These are phyloP conservation scores for Talaromyces sp. DNA, from an alignment of 2,329 filamentous ascomycete genomes.

Conservation along the genomic window DNA sequence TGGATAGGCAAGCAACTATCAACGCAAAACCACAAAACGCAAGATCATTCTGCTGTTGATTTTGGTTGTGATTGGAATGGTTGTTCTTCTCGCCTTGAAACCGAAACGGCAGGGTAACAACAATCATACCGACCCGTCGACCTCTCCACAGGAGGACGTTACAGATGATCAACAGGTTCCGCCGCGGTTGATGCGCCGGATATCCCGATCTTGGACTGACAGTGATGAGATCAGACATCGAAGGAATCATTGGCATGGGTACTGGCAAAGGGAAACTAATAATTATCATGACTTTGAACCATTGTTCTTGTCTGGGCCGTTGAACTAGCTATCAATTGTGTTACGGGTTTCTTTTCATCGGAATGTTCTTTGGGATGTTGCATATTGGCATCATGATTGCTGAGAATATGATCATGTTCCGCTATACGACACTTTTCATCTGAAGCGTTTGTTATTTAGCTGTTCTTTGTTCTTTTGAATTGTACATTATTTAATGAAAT, in stretches of 20 bases:
- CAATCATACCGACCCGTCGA: slow-evolving; percentile 18
- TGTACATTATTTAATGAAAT: slow-evolving; percentile 2
- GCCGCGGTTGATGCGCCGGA: slow-evolving; percentile 8
- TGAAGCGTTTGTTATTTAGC: neutral
- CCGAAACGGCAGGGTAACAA: slow-evolving; percentile 53
- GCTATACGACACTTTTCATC: slow-evolving; percentile 2
- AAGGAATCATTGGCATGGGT: neutral
- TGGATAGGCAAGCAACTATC: slow-evolving; percentile 71
- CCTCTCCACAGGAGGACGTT: neutral
- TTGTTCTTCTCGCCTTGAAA: slow-evolving; percentile 79
- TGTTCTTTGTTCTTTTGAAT: neutral
- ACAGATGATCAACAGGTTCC: neutral
- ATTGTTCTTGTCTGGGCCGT: neutral
- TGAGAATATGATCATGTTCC: slow-evolving; percentile 13
- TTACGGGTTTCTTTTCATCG: neutral
- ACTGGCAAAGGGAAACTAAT: neutral
- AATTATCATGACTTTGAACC: neutral
- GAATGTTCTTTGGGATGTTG: neutral
- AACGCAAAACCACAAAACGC: slow-evolving; percentile 80
- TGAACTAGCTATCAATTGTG: neutral
- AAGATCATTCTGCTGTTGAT: slow-evolving; percentile 89
- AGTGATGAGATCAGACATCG: neutral
- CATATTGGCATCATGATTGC: neutral
- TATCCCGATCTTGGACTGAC: neutral
- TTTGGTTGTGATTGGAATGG: slow-evolving; percentile 76